Base-by-base conservation (phyloP, 2,329 filamentous ascomycete genomes). In the Colletotrichum godetiae region DNA sequence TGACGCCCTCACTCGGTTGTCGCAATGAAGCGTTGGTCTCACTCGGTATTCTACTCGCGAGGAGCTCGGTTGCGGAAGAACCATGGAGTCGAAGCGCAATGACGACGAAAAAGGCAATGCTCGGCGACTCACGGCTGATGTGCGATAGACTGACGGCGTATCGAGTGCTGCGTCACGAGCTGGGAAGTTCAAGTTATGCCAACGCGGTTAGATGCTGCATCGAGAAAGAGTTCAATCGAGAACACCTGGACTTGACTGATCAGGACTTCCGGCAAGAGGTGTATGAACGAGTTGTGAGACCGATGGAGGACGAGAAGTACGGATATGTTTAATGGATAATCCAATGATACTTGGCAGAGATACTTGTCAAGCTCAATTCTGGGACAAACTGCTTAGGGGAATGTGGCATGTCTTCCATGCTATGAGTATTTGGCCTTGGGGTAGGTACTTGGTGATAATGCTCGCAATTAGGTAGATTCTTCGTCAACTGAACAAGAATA, bases 31-130 rank as follows among this genome's bases (percentile, higher is more conserved):
- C 71, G 0, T 58, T 78, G n/a, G 67, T 77, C 0, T 71, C 67
- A 0, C 74, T 79, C 2, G 76, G 77, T 1, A 64, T 76, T 4
- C 35, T 79, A 0, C 67, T 79, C 15, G 68, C 78, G 12, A n/a
- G n/a, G 77, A 79, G 58, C 53, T 79, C 24, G 73, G 74, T 0
- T 56, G 75, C 0, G 75, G 75, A 0, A 42, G 71, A 1, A 66
- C 72, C 0, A 31, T 77, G 7, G 56, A 67, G 0, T 67, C 42
- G 10, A 35, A 75, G 3, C 73, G 62, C 0, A 61, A 19, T 6
- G 15, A 13, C 3, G 24, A 67, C 1, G 55, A 73, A n/a, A n/a
- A 55, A 56, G 0, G 66, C 74, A 1, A 67, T 72, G 3, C 53
- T 13, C 33, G 52, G 42, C 5, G 13, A 74, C 4, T 59, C 76